Evolutionary conservation across 208 protist genomes (phyloP), one percentile per base, ranked within the genome.

Genomic region (Vickermania ingenoplastis): DNA sequence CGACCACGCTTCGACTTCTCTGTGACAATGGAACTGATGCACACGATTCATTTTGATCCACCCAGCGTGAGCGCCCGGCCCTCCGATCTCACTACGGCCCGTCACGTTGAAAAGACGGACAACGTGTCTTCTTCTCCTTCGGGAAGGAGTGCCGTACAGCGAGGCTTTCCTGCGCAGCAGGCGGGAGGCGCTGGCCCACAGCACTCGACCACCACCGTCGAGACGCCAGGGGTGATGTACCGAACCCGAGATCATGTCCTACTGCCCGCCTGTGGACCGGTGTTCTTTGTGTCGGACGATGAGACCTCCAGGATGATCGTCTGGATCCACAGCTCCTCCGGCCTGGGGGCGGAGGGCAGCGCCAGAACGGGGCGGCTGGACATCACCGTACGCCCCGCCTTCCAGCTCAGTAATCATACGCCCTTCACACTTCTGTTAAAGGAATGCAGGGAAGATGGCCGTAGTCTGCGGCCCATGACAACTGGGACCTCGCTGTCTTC

Each of bases 371-470:
- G 36, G 36, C 36, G 36, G 36, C 36, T 45, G 36, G 36, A 45
- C 36, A 45, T 45, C 36, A n/a, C 36, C 11, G 36, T 45, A 7
- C 36, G 36, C 7, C 36, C 36, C 11, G 79, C 84, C 2, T 92
- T 83, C 49, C 56, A 72, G 28, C 61, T 94, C 49, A 62, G 88
- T 14, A 94, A 94, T 67, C 84, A 90, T 72, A 82, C 84, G 0
- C 77, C 82, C 26, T 53, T 89, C 31, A 41, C 60, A 22, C 61
- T 94, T 54, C 63, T 67, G 7, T 22, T 94, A n/a, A 56, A 63
- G 5, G 81, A 92, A 58, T 90, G 73, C 65, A 79, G 67, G n/a
- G 31, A 30, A 28, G 68, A 66, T 0, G 86, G 79, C 1, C 66
- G 69, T 29, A 52, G 76, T 49, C 60, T 65, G 48, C 53, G 63